Evolutionary conservation across 2,329 filamentous ascomycete species (phyloP).

Genomic region (Pseudovirgaria hyperparasitica): DNA sequence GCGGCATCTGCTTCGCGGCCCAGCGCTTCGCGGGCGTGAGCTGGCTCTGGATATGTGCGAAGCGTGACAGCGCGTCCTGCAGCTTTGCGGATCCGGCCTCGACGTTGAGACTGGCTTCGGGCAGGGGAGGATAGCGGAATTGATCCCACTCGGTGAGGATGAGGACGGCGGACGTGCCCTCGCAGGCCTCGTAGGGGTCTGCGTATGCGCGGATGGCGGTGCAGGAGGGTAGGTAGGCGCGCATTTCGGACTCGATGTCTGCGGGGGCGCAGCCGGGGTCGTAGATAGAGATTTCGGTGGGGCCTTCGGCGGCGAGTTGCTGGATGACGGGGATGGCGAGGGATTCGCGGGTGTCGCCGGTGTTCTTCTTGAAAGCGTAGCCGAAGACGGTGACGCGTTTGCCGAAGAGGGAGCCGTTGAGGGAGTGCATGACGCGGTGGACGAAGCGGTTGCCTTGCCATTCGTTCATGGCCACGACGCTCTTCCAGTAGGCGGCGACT

Average conservation of each 20-base stretch:
- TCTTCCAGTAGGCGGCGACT: slow-evolving; percentile 63
- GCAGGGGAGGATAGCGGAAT: too few relatives aligned
- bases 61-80: too few relatives aligned
- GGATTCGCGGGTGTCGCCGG: slow-evolving; percentile 60
- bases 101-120: too few relatives aligned
- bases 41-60: too few relatives aligned
- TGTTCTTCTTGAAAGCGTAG: slow-evolving; percentile 72
- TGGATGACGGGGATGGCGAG: slow-evolving; percentile 57
- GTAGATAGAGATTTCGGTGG: slow-evolving; percentile 52
- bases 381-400: slow-evolving; percentile 64
- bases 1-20: too few relatives aligned
- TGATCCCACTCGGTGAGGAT: too few relatives aligned
- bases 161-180: too few relatives aligned
- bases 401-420: slow-evolving; percentile 55
- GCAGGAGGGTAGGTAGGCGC: background rate
- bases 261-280: slow-evolving; percentile 37
- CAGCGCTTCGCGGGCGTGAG: too few relatives aligned
- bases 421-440: slow-evolving; percentile 44
- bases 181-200: too few relatives aligned
- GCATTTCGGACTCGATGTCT: slow-evolving; percentile 3
- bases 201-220: too few relatives aligned
- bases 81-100: too few relatives aligned
- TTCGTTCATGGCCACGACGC: slow-evolving; percentile 65
- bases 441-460: slow-evolving; percentile 59
- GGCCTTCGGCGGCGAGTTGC: slow-evolving; percentile 50